These are phyloP conservation scores for Thelonectria rubi DNA, from an alignment of 2,329 filamentous ascomycete species.

Conservation along the genomic window DNA sequence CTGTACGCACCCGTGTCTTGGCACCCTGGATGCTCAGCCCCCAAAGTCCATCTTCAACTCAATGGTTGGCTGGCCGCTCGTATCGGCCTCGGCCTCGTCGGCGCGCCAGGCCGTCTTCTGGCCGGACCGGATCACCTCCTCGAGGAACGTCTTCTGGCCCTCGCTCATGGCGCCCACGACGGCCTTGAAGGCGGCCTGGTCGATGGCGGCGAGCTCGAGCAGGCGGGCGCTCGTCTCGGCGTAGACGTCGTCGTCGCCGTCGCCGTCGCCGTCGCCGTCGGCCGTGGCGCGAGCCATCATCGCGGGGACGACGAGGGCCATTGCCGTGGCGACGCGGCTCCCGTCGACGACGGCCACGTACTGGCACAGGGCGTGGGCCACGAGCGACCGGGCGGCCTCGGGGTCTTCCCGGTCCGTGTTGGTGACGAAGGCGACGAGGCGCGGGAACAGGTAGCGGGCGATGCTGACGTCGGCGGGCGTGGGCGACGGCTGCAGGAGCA, in stretches of 20 bases:
- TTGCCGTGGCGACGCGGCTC: conserved; percentile 65
- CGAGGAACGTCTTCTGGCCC: conserved; percentile 79
- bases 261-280: conserved; percentile 62
- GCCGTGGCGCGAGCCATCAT: conserved; percentile 76
- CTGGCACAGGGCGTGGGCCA: conserved; percentile 79
- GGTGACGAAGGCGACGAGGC: conserved; percentile 78
- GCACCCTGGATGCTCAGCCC: conserved; percentile 40
- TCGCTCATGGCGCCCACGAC: conserved; percentile 77
- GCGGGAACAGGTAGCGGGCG: conserved; percentile 76
- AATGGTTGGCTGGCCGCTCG: conserved; percentile 78
- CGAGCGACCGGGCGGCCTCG: conserved; percentile 74
- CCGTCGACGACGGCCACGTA: conserved; percentile 65
- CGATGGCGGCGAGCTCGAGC: conserved; percentile 80
- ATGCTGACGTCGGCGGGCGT: conserved; percentile 76
- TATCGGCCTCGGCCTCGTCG: conserved; percentile 52
- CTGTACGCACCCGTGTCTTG: no score
- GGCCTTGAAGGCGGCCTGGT: conserved; percentile 77
- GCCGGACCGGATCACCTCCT: conserved; percentile 78
- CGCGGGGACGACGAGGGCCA: conserved; percentile 80
- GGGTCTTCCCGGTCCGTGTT: conserved; percentile 79
- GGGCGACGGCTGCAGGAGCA: conserved; percentile 73
- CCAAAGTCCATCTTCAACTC: conserved; percentile 95
- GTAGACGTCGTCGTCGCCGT: conserved; percentile 57
- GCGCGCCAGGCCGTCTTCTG: conserved; percentile 55
- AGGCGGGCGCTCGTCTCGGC: conserved; percentile 79